These are phyloP conservation scores for Cladosporium sp. DNA, from an alignment of 2,329 filamentous ascomycete genomes.

Conservation along the genomic window DNA sequence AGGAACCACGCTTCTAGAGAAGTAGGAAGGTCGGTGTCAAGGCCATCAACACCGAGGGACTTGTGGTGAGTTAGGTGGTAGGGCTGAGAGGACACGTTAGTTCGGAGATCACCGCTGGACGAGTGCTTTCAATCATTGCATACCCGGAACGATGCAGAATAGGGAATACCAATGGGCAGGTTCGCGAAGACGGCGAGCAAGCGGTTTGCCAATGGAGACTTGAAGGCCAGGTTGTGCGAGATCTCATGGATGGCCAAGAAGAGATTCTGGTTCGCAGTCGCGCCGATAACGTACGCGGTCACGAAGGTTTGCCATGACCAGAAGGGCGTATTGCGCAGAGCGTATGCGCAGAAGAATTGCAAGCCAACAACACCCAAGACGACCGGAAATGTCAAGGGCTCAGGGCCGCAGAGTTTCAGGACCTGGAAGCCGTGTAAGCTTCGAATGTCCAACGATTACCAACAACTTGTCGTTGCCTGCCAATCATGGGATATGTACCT, in stretches of 20 bases:
- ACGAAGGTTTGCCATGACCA: constrained; percentile 80
- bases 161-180: constrained; percentile 89
- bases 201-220: constrained; percentile 71
- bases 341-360: constrained; percentile 72
- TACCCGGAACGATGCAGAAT: constrained; percentile 91
- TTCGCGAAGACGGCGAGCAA: constrained; percentile 90
- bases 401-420: constrained; percentile 92
- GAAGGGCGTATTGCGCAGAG: constrained; percentile 71
- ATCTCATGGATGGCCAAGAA: constrained; percentile 99
- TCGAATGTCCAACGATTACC: neutral
- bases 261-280: constrained; percentile 95
- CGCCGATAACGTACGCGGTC: constrained; percentile 85
- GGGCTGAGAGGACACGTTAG: constrained; percentile 49
- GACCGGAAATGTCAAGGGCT: constrained; percentile 91
- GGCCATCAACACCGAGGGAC: constrained; percentile 89
- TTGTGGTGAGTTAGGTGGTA: constrained; percentile 99
- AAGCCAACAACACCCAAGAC: constrained; percentile 78
- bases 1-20: constrained; percentile 86
- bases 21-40: constrained; percentile 94
- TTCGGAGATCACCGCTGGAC: neutral
- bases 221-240: constrained; percentile 94
- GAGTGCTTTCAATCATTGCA: constrained; percentile 25
- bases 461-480: constrained; percentile 3
- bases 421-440: constrained; percentile 52
- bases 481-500: constrained; percentile 50